Evolutionary conservation across 192 early-diverging fungal species (phyloP).

Genomic region (Chytriomyces sp.): DNA sequence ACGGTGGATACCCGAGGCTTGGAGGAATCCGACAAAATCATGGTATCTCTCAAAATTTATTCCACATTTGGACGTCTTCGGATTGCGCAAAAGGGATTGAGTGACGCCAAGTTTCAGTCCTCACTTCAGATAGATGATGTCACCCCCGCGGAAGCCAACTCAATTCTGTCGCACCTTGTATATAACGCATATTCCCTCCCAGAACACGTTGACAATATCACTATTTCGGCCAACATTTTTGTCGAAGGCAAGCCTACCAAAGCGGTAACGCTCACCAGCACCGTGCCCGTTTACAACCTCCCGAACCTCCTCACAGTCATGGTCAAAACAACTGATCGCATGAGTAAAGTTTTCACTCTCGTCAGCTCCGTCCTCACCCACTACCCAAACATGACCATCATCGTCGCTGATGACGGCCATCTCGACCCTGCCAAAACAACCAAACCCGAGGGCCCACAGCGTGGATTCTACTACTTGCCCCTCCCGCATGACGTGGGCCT

Average conservation of each 20-base stretch:
- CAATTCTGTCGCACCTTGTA: constrained; percentile 13
- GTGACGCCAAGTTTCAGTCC: not conserved
- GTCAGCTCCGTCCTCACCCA: constrained; percentile 16
- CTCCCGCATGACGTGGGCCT: constrained; percentile 38
- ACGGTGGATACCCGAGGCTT: constrained; percentile 3
- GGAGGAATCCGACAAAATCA: not conserved
- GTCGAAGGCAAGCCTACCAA: not conserved
- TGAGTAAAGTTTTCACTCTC: constrained; percentile 37
- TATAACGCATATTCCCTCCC: not conserved
- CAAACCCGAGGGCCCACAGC: constrained; percentile 23
- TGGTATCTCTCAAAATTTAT: not conserved
- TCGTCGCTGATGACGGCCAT: constrained; percentile 36
- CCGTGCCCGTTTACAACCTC: constrained; percentile 37
- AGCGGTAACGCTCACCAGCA: not conserved
- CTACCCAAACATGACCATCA: constrained; percentile 40
- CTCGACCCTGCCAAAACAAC: constrained; percentile 13
- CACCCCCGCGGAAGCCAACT: constrained; percentile 17
- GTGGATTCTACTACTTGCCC: constrained; percentile 40
- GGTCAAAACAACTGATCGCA: constrained; percentile 35
- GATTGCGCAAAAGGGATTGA: not conserved
- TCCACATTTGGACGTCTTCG: constrained; percentile 12
- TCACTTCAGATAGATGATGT: not conserved
- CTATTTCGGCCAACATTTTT: not conserved
- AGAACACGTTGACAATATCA: not conserved
- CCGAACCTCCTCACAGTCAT: constrained; percentile 35